Evolutionary conservation across 352 stramenopile species (phyloP), one percentile per base, ranked within the genome.

Genomic region (Phytopythium helicoides): DNA sequence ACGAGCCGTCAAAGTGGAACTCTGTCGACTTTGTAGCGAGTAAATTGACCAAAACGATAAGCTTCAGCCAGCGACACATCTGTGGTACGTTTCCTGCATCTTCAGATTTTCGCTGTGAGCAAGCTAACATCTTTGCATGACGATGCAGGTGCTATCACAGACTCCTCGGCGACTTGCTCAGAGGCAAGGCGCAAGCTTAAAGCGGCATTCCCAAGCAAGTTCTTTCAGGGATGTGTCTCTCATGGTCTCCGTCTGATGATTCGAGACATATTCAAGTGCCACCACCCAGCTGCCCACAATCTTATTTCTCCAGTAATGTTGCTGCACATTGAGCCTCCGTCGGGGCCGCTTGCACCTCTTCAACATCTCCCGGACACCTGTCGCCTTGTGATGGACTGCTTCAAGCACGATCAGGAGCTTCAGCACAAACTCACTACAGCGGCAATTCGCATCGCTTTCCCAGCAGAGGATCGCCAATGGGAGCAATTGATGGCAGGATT

Each of bases 221-320:
- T 72, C 36, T 68, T 72, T 38, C 54, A 68, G 33, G 63, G 63
- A 36, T 72, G 63, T 48, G 59, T 45, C 2, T 60, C 63, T 6
- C 63, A 72, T 21, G 58, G 54, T 5, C 35, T 72, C 1, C 47
- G 56, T 35, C 37, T 64, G 5, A 62, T 72, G 37, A 36, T 72
- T 7, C 23, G 62, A 14, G 39, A 62, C 19, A 54, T 75, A 15
- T 75, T 71, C n/a, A 42, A 36, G 39, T 22, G n/a, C n/a, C n/a
- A n/a, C n/a, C n/a, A n/a, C n/a, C n/a, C n/a, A n/a, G n/a, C n/a
- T n/a, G n/a, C n/a, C n/a, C n/a, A n/a, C n/a, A n/a, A n/a, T n/a
- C n/a, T n/a, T n/a, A n/a, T n/a, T n/a, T n/a, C n/a, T n/a, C n/a
- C n/a, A n/a, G n/a, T n/a, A n/a, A n/a, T 33, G 39, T 9, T 40